phyloP scores from a whole-genome alignment of 345 rosid species.

The Dovyalis caffra region DNA sequence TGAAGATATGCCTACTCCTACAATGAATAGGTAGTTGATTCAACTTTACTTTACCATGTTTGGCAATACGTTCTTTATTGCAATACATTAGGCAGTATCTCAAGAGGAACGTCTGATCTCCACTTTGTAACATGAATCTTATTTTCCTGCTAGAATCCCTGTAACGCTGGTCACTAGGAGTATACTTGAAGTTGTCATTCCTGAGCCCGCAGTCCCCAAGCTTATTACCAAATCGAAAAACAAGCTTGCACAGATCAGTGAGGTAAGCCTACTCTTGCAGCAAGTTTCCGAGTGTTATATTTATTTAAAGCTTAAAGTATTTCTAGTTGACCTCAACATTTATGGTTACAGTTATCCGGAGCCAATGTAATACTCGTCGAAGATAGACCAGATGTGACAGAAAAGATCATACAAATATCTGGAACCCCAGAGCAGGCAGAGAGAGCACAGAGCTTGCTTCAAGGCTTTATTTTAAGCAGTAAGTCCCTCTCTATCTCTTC shows the following conservation, averaged over 20 bases:
- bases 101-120: neutral
- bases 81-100: neutral
- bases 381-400: slow-evolving; percentile 63
- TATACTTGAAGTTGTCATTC: slow-evolving; percentile 90
- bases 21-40: slow-evolving; percentile 54
- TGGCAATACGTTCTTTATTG: neutral
- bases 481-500: slow-evolving; percentile 27
- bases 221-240: slow-evolving; percentile 82
- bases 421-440: slow-evolving; percentile 97
- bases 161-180: slow-evolving; percentile 91
- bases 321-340: slow-evolving; percentile 1
- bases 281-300: neutral
- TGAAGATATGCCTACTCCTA: slow-evolving; percentile 53
- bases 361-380: slow-evolving; percentile 81
- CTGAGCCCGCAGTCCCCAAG: slow-evolving; percentile 79
- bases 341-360: slow-evolving; percentile 69
- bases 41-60: neutral
- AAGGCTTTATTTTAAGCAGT: slow-evolving; percentile 97
- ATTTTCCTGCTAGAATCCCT: slow-evolving; percentile 43
- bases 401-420: slow-evolving; percentile 76
- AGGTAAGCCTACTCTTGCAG: slow-evolving; percentile 49
- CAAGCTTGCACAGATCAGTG: slow-evolving; percentile 90
- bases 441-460: slow-evolving; percentile 96
- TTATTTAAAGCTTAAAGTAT: neutral
- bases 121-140: neutral